Evolutionary conservation across 495 filamentous ascomycete genomes (phyloP), one percentile per base, ranked within the genome.

Genomic region (Penicillium daleae): DNA sequence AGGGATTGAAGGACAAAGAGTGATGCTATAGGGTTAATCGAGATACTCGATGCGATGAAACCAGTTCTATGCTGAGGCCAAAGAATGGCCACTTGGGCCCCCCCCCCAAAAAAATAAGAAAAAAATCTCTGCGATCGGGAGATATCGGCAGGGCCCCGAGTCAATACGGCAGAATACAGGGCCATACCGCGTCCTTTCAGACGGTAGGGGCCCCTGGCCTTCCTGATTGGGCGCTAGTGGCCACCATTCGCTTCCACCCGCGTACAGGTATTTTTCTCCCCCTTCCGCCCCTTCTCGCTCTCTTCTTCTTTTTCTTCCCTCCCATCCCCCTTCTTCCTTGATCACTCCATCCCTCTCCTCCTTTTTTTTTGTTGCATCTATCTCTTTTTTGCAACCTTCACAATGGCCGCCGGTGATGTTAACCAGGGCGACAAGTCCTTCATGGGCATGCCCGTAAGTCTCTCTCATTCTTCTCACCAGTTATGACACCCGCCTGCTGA

Each of bases 361-460:
- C 59, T 72, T 78, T 69, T 76, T 73, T 69, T 59, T 74, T 73
- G 69, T 70, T 63, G 69, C 63, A 71, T 70, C 67, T 74, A 62
- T 75, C 66, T 70, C 70, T 69, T 74, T 74, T 68, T 74, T 74
- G 76, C 72, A 31, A 77, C 74, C 68, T 78, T 77, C 76, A 83
- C 67, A 69, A 84, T 84, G 82, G 66, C 76, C 73, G 71, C 71
- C n/a, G n/a, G n/a, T n/a, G n/a, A n/a, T n/a, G n/a, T n/a, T n/a
- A n/a, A n/a, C 68, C 79, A 83, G 71, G 70, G 64, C 66, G 91
- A 90, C 64, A 92, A 93, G 89, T 83, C 87, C 80, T 83, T 93
- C 76, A 80, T 96, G 86, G 93, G 93, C 85, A 95, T 97, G 92
- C 92, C 79, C 73, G 77, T 82, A 78, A 76, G 80, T 78, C 0